phyloP scores from a whole-genome alignment of 2,329 filamentous ascomycete genomes.

The Coniosporium tulheliwenetii region DNA sequence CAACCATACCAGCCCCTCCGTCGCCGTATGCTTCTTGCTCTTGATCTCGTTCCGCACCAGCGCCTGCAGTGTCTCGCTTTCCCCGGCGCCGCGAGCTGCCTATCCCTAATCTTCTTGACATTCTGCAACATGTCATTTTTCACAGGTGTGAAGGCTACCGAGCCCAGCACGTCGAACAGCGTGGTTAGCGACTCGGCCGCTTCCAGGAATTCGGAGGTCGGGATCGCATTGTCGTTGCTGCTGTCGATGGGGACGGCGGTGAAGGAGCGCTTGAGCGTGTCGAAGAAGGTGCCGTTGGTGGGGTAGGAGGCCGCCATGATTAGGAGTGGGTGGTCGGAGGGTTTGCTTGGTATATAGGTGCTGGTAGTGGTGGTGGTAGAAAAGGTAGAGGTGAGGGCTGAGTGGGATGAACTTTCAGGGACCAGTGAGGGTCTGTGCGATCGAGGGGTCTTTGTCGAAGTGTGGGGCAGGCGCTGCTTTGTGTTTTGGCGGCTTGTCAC shows the following conservation, averaged over 20 bases:
- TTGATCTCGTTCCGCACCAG: slow-evolving; percentile 79
- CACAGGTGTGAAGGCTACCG: slow-evolving; percentile 71
- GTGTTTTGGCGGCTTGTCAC: too few relatives aligned
- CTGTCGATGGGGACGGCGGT: slow-evolving; percentile 62
- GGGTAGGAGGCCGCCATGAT: slow-evolving; percentile 21
- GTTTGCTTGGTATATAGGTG: not conserved
- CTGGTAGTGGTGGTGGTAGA: not conserved
- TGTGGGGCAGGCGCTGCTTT: too few relatives aligned
- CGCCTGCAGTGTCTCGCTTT: slow-evolving; percentile 73
- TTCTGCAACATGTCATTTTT: slow-evolving; percentile 87
- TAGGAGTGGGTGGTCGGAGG: slow-evolving; percentile 5
- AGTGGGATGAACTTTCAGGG: not conserved
- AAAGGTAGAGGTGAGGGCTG: not conserved
- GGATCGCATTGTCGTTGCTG: slow-evolving; percentile 59
- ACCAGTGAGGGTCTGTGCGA: too few relatives aligned
- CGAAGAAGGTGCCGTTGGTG: slow-evolving; percentile 64
- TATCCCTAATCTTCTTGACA: slow-evolving; percentile 86
- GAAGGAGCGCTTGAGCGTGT: slow-evolving; percentile 74
- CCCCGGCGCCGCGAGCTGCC: slow-evolving; percentile 63
- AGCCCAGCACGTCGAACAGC: slow-evolving; percentile 59
- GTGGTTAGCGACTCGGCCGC: slow-evolving; percentile 75
- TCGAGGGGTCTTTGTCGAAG: too few relatives aligned
- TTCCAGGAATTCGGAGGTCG: slow-evolving; percentile 78
- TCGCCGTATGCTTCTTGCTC: slow-evolving; percentile 73
- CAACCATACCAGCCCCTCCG: slow-evolving; percentile 85